A percentile compares a stretch with the other conserved stretches of the same genome.
Evolutionary conservation across 2,329 filamentous ascomycete species (phyloP).

Genomic region (Fusarium paranaense): DNA sequence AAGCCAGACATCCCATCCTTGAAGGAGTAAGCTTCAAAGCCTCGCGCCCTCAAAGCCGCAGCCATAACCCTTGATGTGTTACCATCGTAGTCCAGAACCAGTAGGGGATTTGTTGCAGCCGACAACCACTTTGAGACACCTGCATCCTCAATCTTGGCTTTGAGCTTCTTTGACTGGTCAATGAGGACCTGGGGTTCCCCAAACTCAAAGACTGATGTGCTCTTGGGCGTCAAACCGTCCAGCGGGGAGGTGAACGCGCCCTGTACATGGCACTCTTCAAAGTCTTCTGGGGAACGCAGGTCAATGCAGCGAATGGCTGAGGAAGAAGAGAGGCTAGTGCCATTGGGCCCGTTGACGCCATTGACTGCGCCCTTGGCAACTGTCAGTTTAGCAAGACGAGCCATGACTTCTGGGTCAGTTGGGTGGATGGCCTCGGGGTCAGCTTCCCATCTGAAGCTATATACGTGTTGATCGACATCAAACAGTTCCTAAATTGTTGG

Average conservation of each 20-base stretch:
- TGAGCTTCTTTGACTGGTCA: neutral
- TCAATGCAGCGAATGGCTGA: neutral
- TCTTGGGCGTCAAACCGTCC: neutral
- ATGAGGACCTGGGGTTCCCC: neutral
- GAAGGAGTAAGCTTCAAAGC: neutral
- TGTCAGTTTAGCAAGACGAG: neutral
- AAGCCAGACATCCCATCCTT: neutral
- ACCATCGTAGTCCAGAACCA: neutral
- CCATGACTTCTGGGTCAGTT: neutral
- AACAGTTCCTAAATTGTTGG: neutral
- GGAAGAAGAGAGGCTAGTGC: neutral
- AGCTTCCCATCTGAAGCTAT: slow-evolving; percentile 3
- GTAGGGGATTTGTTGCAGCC: neutral
- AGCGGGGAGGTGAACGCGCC: neutral
- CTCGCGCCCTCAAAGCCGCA: neutral
- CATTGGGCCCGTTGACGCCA: neutral
- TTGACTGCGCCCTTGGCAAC: neutral
- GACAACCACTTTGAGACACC: neutral
- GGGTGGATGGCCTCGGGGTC: neutral
- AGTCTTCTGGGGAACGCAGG: neutral
- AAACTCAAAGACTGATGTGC: neutral
- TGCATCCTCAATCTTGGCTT: neutral
- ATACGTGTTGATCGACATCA: slow-evolving; percentile 1
- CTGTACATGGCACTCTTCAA: neutral
- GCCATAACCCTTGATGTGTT: neutral